These are phyloP conservation scores for Phoma herbarum DNA, from an alignment of 2,329 filamentous ascomycete species.

Conservation along the genomic window DNA sequence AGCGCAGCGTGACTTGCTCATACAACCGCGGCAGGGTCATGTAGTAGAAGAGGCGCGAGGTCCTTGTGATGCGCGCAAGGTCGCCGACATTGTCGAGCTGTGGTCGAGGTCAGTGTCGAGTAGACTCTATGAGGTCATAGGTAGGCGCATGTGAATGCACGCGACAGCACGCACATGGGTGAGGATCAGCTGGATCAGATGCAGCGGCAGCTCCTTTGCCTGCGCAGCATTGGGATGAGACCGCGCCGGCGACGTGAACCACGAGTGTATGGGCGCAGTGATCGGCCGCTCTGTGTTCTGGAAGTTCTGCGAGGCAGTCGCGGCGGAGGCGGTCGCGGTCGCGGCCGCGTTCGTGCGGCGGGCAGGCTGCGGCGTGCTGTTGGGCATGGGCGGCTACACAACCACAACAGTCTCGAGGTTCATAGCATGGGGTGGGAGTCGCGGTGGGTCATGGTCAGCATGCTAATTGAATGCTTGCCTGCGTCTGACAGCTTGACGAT, in stretches of 20 bases:
- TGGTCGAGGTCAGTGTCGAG: constrained; percentile 16
- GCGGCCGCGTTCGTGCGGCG: constrained; percentile 25
- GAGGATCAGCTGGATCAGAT: constrained; percentile 66
- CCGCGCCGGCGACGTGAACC: constrained; percentile 47
- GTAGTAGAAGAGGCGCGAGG: constrained; percentile 69
- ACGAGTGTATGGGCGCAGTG: constrained; percentile 42
- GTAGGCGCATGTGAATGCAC: neutral
- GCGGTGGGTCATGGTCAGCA: constrained; percentile 12
- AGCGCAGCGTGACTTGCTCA: constrained; percentile 63
- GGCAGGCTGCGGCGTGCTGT: constrained; percentile 21
- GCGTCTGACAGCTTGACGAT: neutral
- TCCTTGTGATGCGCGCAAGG: constrained; percentile 66
- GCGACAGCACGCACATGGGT: constrained; percentile 57
- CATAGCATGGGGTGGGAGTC: neutral
- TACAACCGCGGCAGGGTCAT: constrained; percentile 71
- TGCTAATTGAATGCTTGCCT: neutral
- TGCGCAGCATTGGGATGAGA: constrained; percentile 40
- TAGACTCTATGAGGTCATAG: neutral
- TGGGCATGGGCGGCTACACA: constrained; percentile 32
- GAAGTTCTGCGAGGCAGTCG: constrained; percentile 12
- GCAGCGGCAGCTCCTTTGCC: constrained; percentile 61
- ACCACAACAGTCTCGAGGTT: constrained; percentile 13
- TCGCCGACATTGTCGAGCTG: constrained; percentile 67
- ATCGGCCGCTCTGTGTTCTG: constrained; percentile 27
- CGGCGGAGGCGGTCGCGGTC: constrained; percentile 11